Evolutionary conservation across 2,329 filamentous ascomycete genomes (phyloP).

Genomic region (Alternaria sp.): DNA sequence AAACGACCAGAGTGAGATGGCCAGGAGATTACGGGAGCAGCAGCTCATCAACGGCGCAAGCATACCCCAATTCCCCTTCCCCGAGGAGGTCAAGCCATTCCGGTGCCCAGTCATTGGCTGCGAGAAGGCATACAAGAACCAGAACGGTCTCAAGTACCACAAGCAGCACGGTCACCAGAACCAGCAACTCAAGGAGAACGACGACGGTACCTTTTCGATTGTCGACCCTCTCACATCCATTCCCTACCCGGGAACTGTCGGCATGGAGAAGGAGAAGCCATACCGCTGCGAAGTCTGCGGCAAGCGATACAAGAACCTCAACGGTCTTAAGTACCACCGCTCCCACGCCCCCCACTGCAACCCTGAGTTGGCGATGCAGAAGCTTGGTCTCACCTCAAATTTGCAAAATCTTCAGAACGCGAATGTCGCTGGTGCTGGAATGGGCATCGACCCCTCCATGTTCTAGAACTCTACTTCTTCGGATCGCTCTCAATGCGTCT

Average conservation of each 20-base stretch:
- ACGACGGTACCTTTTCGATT: slow-evolving; percentile 96
- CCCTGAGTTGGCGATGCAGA: slow-evolving; percentile 71
- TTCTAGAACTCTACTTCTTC: slow-evolving; percentile 31
- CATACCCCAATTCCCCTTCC: slow-evolving; percentile 49
- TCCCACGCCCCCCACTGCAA: slow-evolving; percentile 85
- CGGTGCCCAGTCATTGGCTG: slow-evolving; percentile 97
- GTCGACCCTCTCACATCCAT: slow-evolving; percentile 94
- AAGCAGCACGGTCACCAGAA: slow-evolving; percentile 92
- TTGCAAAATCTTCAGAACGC: slow-evolving; percentile 51
- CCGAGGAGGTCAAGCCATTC: slow-evolving; percentile 96
- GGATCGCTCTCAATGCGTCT: slow-evolving; percentile 9
- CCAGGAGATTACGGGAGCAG: slow-evolving; percentile 68
- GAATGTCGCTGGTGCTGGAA: slow-evolving; percentile 60
- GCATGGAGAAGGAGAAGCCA: slow-evolving; percentile 99
- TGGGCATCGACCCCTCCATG: slow-evolving; percentile 63
- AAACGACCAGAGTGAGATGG: slow-evolving; percentile 72
- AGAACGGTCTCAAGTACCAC: slow-evolving; percentile 95
- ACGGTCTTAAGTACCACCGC: slow-evolving; percentile 90
- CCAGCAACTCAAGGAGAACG: slow-evolving; percentile 94
- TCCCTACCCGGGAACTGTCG: slow-evolving; percentile 92
- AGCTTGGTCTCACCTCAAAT: slow-evolving; percentile 46
- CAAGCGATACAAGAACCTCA: slow-evolving; percentile 98
- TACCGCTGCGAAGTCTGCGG: slow-evolving; percentile 97
- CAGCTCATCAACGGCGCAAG: slow-evolving; percentile 63
- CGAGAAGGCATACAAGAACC: slow-evolving; percentile 99